Base-by-base conservation (phyloP, 495 filamentous ascomycete species). In the Podospora pseudocomata region DNA sequence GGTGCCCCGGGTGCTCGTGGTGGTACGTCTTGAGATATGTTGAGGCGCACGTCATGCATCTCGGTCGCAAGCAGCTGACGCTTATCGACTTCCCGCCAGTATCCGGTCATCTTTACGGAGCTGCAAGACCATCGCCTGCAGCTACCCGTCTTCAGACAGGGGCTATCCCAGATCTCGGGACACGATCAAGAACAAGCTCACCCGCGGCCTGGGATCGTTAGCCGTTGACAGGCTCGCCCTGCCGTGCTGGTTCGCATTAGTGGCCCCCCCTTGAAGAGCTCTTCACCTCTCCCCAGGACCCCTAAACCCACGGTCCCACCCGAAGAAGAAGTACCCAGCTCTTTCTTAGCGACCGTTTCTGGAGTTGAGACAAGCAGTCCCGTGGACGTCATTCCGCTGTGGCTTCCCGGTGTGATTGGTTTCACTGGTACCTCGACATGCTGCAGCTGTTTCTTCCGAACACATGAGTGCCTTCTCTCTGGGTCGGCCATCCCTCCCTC, bases 11-110 rank as follows among this genome's bases (percentile, higher is more conserved):
- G 55, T 58, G 1, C 18, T 58, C 2, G 15, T 49, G 39, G 7
- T 58, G n/a, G n/a, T 58, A 20, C 55, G 9, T 26, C 55, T 58
- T 58, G n/a, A 49, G 30, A 49, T 19, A 61, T 61, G 16, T 11
- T 63, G 56, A 67, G 64, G 68, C 53, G 65, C 32, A 71, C 66
- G 69, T 66, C 69, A 69, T 68, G 66, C n/a, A 23, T 63, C 58
- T 63, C 34, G 18, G 28, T 16, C 13, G 53, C 28, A 65, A 34
- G 34, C 18, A 34, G 60, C 53, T 60, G 23, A 34, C 57, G 55
- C n/a, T 32, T 30, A 23, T 26, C n/a, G 34, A 53, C 66, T 16
- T 61, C 61, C 19, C 56, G 28, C 64, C 65, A 39, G 70, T 59
- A 53, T 65, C 71, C 63, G 65, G 62, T 44, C 28, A 27, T 58